Evolutionary conservation across 2,329 filamentous ascomycete species (phyloP), one percentile per base, ranked within the genome.

Genomic region (Ascochyta pisi): DNA sequence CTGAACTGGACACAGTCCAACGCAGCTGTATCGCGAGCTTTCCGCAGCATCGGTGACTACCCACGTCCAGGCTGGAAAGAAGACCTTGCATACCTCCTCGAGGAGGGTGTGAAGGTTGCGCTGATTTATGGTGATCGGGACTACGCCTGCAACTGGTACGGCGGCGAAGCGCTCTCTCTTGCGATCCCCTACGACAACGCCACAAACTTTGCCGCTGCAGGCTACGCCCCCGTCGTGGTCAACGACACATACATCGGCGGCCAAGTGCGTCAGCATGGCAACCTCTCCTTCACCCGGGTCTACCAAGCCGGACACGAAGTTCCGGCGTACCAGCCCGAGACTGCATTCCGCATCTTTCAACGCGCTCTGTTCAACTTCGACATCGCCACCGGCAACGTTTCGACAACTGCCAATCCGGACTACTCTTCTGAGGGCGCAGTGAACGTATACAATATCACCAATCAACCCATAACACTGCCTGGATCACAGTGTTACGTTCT

Each of bases 231-330:
- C 13, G 86, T 95, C 59, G 78, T 86, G 12, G 86, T 90, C 37
- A 90, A 91, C 68, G 82, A 81, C 24, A 81, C 83, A 6, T 89
- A 89, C 74, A 84, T 87, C 68, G 90, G 85, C 47, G 91, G 91
- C 19, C 84, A 85, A 52, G 90, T 91, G 0, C 84, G 90, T 4
- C 90, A 95, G 73, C 90, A 86, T 65, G 90, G 89, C 10, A 93
- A 93, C 52, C 70, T 84, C 6, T 79, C 75, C 31, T 84, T 83
- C 66, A 77, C 76, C 6, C 76, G 81, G 13, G 76, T 84, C 50
- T 84, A 82, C 64, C 76, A 83, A 62, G 77, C 82, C 1, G 82
- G 82, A 3, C 83, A 85, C 61, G 77, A 82, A 49, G 77, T 83
- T 1, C 80, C 82, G 0, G 81, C 78, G 23, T 75, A 74, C 41